Evolutionary conservation across 2,329 filamentous ascomycete species (phyloP).

Genomic region (Fusarium camptoceras): DNA sequence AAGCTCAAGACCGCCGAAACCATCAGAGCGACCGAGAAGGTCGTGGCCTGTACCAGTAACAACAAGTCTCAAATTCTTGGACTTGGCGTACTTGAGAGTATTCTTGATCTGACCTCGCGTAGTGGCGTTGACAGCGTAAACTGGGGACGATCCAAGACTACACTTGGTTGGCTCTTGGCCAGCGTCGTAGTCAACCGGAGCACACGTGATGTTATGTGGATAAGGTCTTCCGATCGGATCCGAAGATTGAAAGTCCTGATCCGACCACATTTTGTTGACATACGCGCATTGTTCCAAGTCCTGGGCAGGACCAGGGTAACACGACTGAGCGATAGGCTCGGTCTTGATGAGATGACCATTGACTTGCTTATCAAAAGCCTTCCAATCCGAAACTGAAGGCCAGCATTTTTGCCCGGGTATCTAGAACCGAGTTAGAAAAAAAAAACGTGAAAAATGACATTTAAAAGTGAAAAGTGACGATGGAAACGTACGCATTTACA

Average conservation of each 20-base stretch:
- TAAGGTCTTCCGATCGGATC: conserved; percentile 35
- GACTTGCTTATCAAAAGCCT: not conserved
- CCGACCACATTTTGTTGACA: conserved; percentile 36
- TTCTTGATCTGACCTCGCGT: conserved; percentile 2
- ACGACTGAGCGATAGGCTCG: conserved; percentile 30
- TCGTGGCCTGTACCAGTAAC: conserved; percentile 32
- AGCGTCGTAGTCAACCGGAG: conserved; percentile 24
- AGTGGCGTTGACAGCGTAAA: conserved; percentile 31
- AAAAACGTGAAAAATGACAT: not conserved
- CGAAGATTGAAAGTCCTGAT: conserved; percentile 33
- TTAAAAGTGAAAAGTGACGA: not conserved
- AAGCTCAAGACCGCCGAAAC: conserved; percentile 26
- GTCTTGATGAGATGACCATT: conserved; percentile 23
- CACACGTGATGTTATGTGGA: conserved; percentile 36
- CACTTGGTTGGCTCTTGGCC: conserved; percentile 24
- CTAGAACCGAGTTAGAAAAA: conserved; percentile 3
- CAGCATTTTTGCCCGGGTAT: conserved; percentile 30
- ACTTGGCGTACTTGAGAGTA: conserved; percentile 12
- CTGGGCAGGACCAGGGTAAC: conserved; percentile 24
- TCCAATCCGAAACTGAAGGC: conserved; percentile 20
- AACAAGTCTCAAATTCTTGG: conserved; percentile 17
- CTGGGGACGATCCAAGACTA: conserved; percentile 22
- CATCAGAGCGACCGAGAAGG: conserved; percentile 29
- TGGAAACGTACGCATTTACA: conserved; percentile 29
- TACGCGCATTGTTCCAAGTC: conserved; percentile 26